Percentiles rank a stretch among this genome's conserved stretches.
phyloP scores from a whole-genome alignment of 495 filamentous ascomycete genomes.

The Evernia prunastri region DNA sequence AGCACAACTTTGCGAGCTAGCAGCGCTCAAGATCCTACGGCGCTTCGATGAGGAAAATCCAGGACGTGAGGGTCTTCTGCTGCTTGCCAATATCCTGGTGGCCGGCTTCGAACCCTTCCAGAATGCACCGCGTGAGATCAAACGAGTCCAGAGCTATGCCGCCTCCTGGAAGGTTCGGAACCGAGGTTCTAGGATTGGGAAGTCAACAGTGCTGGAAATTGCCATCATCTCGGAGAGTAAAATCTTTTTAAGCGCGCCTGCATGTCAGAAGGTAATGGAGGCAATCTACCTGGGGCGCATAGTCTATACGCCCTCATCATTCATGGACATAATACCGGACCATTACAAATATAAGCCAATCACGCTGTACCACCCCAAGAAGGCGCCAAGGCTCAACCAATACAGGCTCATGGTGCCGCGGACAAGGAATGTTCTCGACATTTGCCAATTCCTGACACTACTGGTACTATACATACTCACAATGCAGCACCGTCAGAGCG shows the following conservation, averaged over 20 bases:
- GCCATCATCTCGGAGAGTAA: conserved; percentile 65
- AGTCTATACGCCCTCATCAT: conserved; percentile 63
- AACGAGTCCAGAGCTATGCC: conserved; percentile 41
- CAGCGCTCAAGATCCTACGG: conserved; percentile 58
- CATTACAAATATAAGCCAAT: conserved; percentile 67
- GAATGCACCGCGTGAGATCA: conserved; percentile 52
- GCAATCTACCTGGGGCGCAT: conserved; percentile 62
- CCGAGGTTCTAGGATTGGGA: conserved; percentile 49
- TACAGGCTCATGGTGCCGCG: conserved; percentile 67
- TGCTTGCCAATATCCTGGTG: conserved; percentile 63
- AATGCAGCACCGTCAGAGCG: conserved; percentile 52
- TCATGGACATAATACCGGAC: conserved; percentile 66
- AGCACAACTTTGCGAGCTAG: conserved; percentile 61
- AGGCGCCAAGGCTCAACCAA: conserved; percentile 63
- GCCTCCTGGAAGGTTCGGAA: conserved; percentile 41
- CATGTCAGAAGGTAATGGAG: conserved; percentile 64
- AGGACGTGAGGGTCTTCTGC: conserved; percentile 53
- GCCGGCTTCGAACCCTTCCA: conserved; percentile 69
- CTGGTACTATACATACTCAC: conserved; percentile 55
- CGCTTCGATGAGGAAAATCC: conserved; percentile 62
- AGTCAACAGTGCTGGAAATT: conserved; percentile 61
- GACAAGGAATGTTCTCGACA: conserved; percentile 60
- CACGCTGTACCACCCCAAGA: conserved; percentile 59
- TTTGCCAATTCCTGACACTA: conserved; percentile 58
- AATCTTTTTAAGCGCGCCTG: conserved; percentile 56